A percentile compares a stretch with the other conserved stretches of the same genome.
Conservation (phyloP, 2,329 filamentous ascomycete genomes). For the Fusarium denticulatum region DNA sequence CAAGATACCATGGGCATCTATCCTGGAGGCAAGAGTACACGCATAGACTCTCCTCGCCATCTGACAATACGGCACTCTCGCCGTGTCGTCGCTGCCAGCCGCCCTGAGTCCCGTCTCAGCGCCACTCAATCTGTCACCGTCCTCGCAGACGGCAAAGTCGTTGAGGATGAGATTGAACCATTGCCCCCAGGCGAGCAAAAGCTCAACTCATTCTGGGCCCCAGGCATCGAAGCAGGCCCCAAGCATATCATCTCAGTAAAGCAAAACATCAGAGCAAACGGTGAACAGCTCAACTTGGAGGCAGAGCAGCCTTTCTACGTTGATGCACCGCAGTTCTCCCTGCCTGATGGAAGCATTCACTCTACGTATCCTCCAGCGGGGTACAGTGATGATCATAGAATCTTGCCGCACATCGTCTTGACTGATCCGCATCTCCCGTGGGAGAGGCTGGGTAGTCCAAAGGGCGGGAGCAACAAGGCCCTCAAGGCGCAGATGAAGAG, state of each 20-base stretch:
- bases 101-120: neutral
- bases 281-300: neutral
- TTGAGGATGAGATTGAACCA: neutral
- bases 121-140: neutral
- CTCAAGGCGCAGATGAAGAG: neutral
- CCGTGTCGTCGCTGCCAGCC: neutral
- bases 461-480: neutral
- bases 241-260: conserved; percentile 6
- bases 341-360: conserved; percentile 49
- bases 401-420: conserved; percentile 57
- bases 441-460: conserved; percentile 47
- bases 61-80: conserved; percentile 10
- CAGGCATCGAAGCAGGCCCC: conserved; percentile 21
- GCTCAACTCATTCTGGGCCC: conserved; percentile 35
- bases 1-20: conserved; percentile 18
- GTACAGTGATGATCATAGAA: conserved; percentile 45
- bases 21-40: conserved; percentile 22
- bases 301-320: conserved; percentile 47
- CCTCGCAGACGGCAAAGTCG: neutral
- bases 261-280: conserved; percentile 3
- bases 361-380: conserved; percentile 54
- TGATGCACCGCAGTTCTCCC: conserved; percentile 48
- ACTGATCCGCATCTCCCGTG: conserved; percentile 56
- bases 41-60: conserved; percentile 21
- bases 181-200: conserved; percentile 24